Conservation (phyloP, 352 stramenopile species). For the Globisporangium spiculum region DNA sequence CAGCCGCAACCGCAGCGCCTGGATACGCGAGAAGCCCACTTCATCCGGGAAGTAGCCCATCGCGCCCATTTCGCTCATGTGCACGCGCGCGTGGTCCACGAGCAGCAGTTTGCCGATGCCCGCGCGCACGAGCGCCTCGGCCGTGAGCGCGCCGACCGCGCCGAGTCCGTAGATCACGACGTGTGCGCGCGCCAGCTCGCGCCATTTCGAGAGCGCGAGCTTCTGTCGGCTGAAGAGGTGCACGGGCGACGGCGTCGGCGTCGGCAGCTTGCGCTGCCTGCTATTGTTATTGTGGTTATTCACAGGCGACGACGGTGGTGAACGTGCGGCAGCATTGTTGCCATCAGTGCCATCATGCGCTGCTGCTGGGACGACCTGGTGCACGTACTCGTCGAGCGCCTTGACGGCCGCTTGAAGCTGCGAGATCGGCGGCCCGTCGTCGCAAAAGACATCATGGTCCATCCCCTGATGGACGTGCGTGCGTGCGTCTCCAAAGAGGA, state of each 20-base stretch:
- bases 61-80: conserved; percentile 25
- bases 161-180: conserved; percentile 34
- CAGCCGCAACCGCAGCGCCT: conserved; percentile 35
- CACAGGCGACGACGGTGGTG: background rate
- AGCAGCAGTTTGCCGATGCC: conserved; percentile 35
- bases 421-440: conserved; percentile 40
- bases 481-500: background rate
- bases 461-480: conserved; percentile 11
- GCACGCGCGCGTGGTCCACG: conserved; percentile 29
- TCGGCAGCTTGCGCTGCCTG: conserved; percentile 1
- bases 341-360: background rate
- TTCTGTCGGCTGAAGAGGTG: conserved; percentile 30
- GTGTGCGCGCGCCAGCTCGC: conserved; percentile 22
- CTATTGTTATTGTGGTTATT: background rate
- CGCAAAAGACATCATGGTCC: conserved; percentile 37
- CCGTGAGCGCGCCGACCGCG: conserved; percentile 22
- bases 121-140: conserved; percentile 31
- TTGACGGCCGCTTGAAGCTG: conserved; percentile 37
- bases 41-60: conserved; percentile 30
- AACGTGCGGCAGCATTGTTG: background rate
- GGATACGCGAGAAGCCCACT: conserved; percentile 29
- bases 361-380: conserved; percentile 15
- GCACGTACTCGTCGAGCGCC: conserved; percentile 38
- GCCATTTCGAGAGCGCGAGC: conserved; percentile 23
- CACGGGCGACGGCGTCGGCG: conserved; percentile 17